Base-by-base conservation (phyloP, 1,139 yeast genomes). In the Pichia kudriavzevii region DNA sequence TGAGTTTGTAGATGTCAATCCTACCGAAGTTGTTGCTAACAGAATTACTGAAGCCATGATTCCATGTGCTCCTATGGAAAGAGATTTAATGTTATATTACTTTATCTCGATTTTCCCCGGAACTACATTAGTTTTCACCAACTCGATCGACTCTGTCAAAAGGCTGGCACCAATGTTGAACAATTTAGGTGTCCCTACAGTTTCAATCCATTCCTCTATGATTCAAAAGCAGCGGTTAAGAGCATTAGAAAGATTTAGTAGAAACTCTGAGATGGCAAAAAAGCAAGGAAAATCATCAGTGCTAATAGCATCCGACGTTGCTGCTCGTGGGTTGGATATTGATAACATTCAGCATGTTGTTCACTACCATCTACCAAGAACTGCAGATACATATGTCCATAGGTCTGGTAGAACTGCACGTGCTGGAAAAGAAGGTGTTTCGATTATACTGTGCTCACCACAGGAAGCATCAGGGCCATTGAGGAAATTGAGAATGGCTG, bases 361-460 rank as follows among this genome's bases (percentile, higher is more conserved):
- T 11, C 98, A 91, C 57, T 91, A 91, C 53, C 97, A 91, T 60
- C 67, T 93, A 43, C 98, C 99, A 9, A 70, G 97, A 45, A 72
- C 94, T 8, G 97, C 97, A 0, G 98, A 93, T 56, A 77, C 87
- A 37, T 91, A 91, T 55, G 79, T 91, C 45, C 99, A 91, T 60
- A 72, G 99, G 58, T 84, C 96, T 2, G 99, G 99, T 43, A 78
- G 99, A 70, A 93, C 98, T 15, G 98, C 95, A 0, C 81, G 99
- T 67, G 96, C 94, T 2, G 91, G 93, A 0, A 73, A 72, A 36
- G 93, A 84, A 55, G 99, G 99, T 66, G 95, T 91, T 14, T 80
- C 96, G 2, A 79, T 93, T 26, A 77, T 87, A 71, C 66, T 91
- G 39, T 87, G 96, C 50, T 82, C 95, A 3, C 96, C 97, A 11